These are phyloP conservation scores for Loxodes magnus DNA, from an alignment of 73 alveolate species.

Conservation along the genomic window DNA sequence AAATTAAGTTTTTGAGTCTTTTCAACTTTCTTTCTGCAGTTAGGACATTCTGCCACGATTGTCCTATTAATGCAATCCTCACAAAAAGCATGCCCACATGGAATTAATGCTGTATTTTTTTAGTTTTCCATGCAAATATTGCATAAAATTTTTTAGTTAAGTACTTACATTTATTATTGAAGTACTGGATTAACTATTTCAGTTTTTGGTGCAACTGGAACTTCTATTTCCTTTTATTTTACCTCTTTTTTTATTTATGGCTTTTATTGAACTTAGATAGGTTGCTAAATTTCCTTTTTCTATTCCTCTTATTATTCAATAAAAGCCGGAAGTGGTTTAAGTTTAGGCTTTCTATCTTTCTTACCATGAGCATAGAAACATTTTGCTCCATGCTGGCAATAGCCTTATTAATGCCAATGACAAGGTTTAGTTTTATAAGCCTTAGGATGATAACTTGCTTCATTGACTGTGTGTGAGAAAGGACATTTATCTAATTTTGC, in stretches of 20 bases:
- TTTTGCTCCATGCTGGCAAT: slow-evolving; percentile 5
- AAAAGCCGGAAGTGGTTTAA: not conserved
- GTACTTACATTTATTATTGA: slow-evolving; percentile 3
- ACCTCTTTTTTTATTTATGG: not conserved
- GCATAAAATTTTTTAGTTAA: slow-evolving; percentile 8
- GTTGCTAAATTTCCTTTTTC: not conserved
- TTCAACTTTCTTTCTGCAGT: slow-evolving; percentile 6
- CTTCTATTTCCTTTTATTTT: not conserved
- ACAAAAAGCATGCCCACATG: slow-evolving; percentile 15
- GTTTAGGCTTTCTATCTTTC: slow-evolving; percentile 8
- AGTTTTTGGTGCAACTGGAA: not conserved
- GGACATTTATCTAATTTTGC: slow-evolving; percentile 6
- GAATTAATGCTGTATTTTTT: slow-evolving; percentile 4
- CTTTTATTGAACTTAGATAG: slow-evolving; percentile 1
- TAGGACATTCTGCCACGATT: slow-evolving; percentile 10
- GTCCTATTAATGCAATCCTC: not conserved
- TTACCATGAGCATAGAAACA: slow-evolving; percentile 9
- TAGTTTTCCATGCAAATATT: slow-evolving; percentile 4
- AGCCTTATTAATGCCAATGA: not conserved
- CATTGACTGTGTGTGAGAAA: slow-evolving; percentile 13
- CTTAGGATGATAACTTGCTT: slow-evolving; percentile 14
- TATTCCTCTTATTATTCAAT: not conserved
- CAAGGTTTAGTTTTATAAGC: slow-evolving; percentile 7
- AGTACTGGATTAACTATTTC: slow-evolving; percentile 10
- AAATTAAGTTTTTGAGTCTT: too few relatives aligned